Percentiles rank a stretch among this genome's conserved stretches.
Evolutionary conservation across 805 yeast genomes (phyloP).

Genomic region (Priceomyces melissophilus): DNA sequence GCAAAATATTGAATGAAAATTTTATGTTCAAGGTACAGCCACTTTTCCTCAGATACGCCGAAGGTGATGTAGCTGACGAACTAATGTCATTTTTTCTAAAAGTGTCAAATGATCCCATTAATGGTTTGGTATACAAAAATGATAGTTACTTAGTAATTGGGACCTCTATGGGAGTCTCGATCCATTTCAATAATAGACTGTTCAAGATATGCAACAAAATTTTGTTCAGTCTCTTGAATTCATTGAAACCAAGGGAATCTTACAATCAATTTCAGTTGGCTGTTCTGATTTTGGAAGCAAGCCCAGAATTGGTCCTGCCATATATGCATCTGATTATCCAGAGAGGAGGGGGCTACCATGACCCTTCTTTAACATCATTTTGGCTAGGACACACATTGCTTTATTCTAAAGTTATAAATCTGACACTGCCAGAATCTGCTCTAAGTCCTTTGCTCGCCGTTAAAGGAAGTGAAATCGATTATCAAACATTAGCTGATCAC

Average conservation of each 20-base stretch:
- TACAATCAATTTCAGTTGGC: constrained; percentile 56
- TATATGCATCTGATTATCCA: constrained; percentile 55
- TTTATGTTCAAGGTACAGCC: constrained; percentile 56
- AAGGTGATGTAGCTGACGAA: constrained; percentile 33
- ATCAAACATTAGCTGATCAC: constrained; percentile 44
- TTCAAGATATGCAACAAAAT: constrained; percentile 68
- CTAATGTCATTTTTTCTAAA: constrained; percentile 47
- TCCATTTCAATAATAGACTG: constrained; percentile 46
- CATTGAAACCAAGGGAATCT: constrained; percentile 81
- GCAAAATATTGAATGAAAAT: constrained; percentile 76
- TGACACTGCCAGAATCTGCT: constrained; percentile 45
- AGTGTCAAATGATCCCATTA: constrained; percentile 46
- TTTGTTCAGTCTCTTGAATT: constrained; percentile 56
- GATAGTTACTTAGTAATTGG: constrained; percentile 48
- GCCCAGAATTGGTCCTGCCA: constrained; percentile 73
- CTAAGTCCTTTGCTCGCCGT: constrained; percentile 4
- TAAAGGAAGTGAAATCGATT: constrained; percentile 20
- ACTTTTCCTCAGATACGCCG: constrained; percentile 33
- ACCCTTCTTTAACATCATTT: constrained; percentile 75
- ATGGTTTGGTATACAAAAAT: constrained; percentile 46
- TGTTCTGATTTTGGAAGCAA: constrained; percentile 44
- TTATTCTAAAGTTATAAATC: constrained; percentile 53
- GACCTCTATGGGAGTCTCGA: constrained; percentile 36
- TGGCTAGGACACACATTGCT: constrained; percentile 76
- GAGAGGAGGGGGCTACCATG: constrained; percentile 66